Conservation (phyloP, 495 filamentous ascomycete species). For the Neurospora pannonica region DNA sequence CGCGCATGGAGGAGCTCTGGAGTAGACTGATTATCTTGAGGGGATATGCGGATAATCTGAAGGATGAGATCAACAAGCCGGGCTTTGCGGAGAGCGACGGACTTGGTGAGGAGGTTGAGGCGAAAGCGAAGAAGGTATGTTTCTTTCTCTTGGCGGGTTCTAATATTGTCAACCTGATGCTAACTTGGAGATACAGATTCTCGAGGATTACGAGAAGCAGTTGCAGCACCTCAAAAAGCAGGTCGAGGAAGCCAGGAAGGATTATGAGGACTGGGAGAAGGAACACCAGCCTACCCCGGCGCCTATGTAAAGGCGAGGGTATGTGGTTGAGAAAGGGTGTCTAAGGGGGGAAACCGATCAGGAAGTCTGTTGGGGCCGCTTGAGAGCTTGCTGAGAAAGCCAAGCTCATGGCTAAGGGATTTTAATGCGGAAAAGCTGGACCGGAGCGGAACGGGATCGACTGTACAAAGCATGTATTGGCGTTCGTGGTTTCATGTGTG, state of each 20-base stretch:
- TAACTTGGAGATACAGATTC: slow-evolving; percentile 49
- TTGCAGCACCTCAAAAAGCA: slow-evolving; percentile 77
- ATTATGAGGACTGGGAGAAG: slow-evolving; percentile 70
- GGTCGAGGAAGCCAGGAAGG: slow-evolving; percentile 64
- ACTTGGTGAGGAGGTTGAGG: slow-evolving; percentile 69
- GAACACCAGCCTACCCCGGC: slow-evolving; percentile 29
- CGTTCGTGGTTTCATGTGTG: background rate
- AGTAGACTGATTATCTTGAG: slow-evolving; percentile 80
- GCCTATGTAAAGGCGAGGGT: slow-evolving; percentile 11
- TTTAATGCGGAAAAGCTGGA: background rate
- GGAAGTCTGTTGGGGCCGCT: background rate
- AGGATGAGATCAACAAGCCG: slow-evolving; percentile 66
- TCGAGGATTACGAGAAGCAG: slow-evolving; percentile 85
- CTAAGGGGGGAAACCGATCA: background rate
- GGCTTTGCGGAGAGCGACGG: slow-evolving; percentile 42
- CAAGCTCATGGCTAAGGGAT: background rate
- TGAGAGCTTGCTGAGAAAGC: background rate
- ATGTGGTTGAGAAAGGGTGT: background rate
- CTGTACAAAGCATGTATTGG: background rate
- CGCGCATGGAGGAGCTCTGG: slow-evolving; percentile 91
- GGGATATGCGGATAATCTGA: slow-evolving; percentile 68
- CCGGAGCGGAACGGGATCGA: background rate
- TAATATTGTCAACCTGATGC: slow-evolving; percentile 3
- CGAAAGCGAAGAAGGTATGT: slow-evolving; percentile 76
- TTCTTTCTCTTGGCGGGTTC: background rate